Evolutionary conservation across 179 eudicot species (phyloP).

Genomic region (Patellifolia procumbens): DNA sequence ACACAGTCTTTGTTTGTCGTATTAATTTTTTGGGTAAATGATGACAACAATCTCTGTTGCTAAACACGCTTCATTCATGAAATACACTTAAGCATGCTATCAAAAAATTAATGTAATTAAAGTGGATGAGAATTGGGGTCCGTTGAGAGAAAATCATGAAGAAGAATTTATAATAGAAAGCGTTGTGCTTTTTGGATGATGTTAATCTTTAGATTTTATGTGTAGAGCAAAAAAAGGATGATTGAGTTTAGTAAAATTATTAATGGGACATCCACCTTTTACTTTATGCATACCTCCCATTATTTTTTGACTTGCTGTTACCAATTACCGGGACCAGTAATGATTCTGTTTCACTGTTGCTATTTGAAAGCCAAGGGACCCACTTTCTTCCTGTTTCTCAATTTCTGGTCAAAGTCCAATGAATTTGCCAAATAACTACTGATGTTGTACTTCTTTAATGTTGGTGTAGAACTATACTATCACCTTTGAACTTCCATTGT

Average conservation of each 20-base stretch:
- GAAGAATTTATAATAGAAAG: no score
- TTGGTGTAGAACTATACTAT: no score
- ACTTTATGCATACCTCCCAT: slow-evolving; percentile 28
- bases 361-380: slow-evolving; percentile 23
- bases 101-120: slow-evolving; percentile 21
- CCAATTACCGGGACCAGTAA: slow-evolving; percentile 31
- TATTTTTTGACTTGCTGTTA: slow-evolving; percentile 31
- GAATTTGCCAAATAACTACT: background rate
- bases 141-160: no score
- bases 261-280: slow-evolving; percentile 20
- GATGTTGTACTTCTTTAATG: slow-evolving; percentile 11
- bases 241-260: slow-evolving; percentile 3
- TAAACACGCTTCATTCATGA: slow-evolving; percentile 3
- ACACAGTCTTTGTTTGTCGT: background rate
- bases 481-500: no score
- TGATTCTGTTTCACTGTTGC: slow-evolving; percentile 20
- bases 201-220: slow-evolving; percentile 7
- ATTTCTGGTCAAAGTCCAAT: background rate
- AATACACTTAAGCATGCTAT: background rate
- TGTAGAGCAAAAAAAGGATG: background rate
- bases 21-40: no score
- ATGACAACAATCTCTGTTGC: background rate
- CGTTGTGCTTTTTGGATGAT: slow-evolving; percentile 24
- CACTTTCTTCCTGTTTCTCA: background rate
- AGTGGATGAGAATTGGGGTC: no score